Base-by-base conservation (phyloP, 768 basidiomycete species). In the Suillus fuscotomentosus region DNA sequence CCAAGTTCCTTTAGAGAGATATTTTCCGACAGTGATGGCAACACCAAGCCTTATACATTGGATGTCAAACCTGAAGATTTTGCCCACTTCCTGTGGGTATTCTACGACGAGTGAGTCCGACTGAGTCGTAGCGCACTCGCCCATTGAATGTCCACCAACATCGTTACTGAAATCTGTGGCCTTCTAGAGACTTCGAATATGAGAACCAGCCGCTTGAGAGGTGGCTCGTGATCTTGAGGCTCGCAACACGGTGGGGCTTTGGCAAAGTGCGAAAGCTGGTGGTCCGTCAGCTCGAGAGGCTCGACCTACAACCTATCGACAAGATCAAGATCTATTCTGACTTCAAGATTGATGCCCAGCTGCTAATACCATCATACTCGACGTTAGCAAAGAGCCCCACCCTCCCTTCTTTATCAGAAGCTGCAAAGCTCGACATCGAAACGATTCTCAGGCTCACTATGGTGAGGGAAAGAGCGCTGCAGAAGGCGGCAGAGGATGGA, bases 161-260 rank as follows among this genome's bases (percentile, higher is more conserved):
- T 22, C 10, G 15, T 59, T 42, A 31, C 41, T 59, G 11, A 59
- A 27, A 59, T 24, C 11, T 42, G 24, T 6, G 17, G 11, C 27
- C 17, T 27, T 59, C 27, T 42, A 91, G 88, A 0, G 78, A 73
- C 53, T 88, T 86, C 66, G 84, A 85, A 0, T 75, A 85, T 0
- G 88, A 88, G 54, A 78, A 82, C 7, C 84, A 85, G 1, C 69
- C 73, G 0, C 76, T 83, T 0, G 76, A 79, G 0, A 82, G 82
- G 13, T 92, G 90, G 90, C 72, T 75, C 0, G 74, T 74, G 0
- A 84, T 92, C 51, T 73, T 91, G 0, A 71, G 69, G 1, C 83
- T 91, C 0, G 78, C 88, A 0, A 76, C 83, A 11, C 70, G 76
- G 3, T 92, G 88, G 88, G 51, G 69, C 0, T 90, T 91, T 65